Percentiles rank a stretch among this genome's conserved stretches.
These are phyloP conservation scores for Phytophthora brassicae DNA, from an alignment of 352 stramenopile species.

Conservation along the genomic window DNA sequence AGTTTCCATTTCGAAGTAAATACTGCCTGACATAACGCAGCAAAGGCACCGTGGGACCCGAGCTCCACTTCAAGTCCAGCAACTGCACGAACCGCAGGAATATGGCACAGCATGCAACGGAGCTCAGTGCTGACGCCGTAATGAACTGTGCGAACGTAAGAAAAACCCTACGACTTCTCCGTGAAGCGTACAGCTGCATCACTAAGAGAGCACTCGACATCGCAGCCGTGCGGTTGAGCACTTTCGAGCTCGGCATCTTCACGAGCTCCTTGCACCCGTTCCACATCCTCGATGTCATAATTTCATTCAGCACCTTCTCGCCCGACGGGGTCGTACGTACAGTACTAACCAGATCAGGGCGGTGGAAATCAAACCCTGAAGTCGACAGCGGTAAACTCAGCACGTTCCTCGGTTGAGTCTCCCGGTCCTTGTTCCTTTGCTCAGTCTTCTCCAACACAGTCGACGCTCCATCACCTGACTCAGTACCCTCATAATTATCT, in stretches of 20 bases:
- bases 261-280: constrained; percentile 62
- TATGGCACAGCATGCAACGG: constrained; percentile 58
- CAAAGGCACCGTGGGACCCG: constrained; percentile 31
- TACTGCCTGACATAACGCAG: constrained; percentile 41
- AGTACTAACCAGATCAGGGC: constrained; percentile 29
- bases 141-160: constrained; percentile 61
- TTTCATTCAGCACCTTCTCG: constrained; percentile 64
- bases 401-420: constrained; percentile 15
- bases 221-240: constrained; percentile 66
- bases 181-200: constrained; percentile 76
- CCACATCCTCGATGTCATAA: constrained; percentile 61
- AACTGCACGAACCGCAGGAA: constrained; percentile 55
- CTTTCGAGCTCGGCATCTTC: constrained; percentile 54
- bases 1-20: constrained; percentile 40
- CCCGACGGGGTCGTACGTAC: constrained; percentile 28
- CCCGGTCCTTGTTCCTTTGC: neutral
- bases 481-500: neutral
- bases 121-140: constrained; percentile 61
- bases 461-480: neutral
- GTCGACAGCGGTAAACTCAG: constrained; percentile 26
- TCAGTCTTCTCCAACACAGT: constrained; percentile 9
- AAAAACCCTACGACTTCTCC: constrained; percentile 59
- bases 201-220: constrained; percentile 72
- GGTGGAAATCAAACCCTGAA: constrained; percentile 76
- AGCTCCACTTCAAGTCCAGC: constrained; percentile 36